Evolutionary conservation across 164 flowering plant genomes (phyloP).

Genomic region (Vitis riparia): DNA sequence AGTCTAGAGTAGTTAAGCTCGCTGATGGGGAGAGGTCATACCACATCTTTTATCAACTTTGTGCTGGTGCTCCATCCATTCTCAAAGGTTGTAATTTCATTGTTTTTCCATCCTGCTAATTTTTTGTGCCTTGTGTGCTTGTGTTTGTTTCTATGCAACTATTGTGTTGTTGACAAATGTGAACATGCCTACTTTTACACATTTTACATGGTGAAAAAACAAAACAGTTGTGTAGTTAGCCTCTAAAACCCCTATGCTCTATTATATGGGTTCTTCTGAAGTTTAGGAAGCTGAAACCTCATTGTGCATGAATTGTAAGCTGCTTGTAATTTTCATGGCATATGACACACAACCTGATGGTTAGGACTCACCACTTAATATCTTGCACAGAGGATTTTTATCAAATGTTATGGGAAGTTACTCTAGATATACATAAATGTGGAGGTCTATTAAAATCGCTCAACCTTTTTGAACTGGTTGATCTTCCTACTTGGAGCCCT

Average conservation of each 20-base stretch:
- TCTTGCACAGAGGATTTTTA: not conserved
- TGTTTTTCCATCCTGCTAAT: not conserved
- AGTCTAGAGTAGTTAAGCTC: slow-evolving; percentile 92
- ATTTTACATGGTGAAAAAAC: too few relatives aligned
- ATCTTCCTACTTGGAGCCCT: too few relatives aligned
- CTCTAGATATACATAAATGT: not conserved
- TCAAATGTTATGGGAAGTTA: not conserved
- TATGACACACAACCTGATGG: not conserved
- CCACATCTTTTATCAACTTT: slow-evolving; percentile 94
- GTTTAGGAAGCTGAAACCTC: not conserved
- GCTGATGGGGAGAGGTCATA: slow-evolving; percentile 85
- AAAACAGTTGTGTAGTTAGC: too few relatives aligned
- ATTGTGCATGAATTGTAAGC: not conserved
- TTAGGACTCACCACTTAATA: not conserved
- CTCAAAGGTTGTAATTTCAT: slow-evolving; percentile 60
- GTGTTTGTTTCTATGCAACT: too few relatives aligned
- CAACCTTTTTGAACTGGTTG: too few relatives aligned
- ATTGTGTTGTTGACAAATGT: too few relatives aligned
- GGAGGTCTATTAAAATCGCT: too few relatives aligned
- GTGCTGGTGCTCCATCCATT: slow-evolving; percentile 85
- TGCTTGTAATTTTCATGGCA: not conserved
- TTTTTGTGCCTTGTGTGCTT: not conserved
- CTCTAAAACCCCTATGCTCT: too few relatives aligned
- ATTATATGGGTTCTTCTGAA: not conserved
- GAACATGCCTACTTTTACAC: too few relatives aligned